phyloP scores from a whole-genome alignment of 495 filamentous ascomycete species.

The Hypoxylon rickii region DNA sequence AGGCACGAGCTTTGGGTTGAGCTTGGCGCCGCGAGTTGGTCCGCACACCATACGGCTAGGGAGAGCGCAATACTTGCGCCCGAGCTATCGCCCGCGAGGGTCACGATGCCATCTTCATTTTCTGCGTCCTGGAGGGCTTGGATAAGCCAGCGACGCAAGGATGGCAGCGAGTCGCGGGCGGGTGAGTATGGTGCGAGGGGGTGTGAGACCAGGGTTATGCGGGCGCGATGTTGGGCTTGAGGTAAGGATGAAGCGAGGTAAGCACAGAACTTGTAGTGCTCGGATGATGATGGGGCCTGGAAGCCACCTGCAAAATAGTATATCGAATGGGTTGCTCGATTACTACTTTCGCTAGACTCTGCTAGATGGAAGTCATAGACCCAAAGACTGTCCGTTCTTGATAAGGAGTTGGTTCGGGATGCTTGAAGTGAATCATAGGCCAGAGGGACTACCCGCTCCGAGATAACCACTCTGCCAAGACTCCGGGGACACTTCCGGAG shows the following conservation, averaged over 20 bases:
- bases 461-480: conserved; percentile 28
- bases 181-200: not conserved
- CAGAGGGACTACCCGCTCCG: conserved; percentile 35
- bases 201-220: not conserved
- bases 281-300: conserved; percentile 34
- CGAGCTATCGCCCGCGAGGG: conserved; percentile 24
- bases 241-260: conserved; percentile 24
- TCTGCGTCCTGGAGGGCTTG: not conserved
- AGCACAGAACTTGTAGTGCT: conserved; percentile 43
- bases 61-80: conserved; percentile 31
- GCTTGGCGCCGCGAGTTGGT: conserved; percentile 21
- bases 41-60: conserved; percentile 28
- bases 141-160: not conserved
- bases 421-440: not conserved
- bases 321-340: conserved; percentile 22
- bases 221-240: not conserved
- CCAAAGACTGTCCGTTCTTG: conserved; percentile 3
- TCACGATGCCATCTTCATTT: not conserved
- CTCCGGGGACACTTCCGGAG: conserved; percentile 22
- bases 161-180: not conserved
- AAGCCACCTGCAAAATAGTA: conserved; percentile 49
- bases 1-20: not conserved
- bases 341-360: not conserved
- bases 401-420: conserved; percentile 33
- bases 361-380: not conserved